Percentiles rank a stretch among this genome's conserved stretches.
phyloP scores from a whole-genome alignment of 2,329 filamentous ascomycete species.

The Botryotinia narcissicola region DNA sequence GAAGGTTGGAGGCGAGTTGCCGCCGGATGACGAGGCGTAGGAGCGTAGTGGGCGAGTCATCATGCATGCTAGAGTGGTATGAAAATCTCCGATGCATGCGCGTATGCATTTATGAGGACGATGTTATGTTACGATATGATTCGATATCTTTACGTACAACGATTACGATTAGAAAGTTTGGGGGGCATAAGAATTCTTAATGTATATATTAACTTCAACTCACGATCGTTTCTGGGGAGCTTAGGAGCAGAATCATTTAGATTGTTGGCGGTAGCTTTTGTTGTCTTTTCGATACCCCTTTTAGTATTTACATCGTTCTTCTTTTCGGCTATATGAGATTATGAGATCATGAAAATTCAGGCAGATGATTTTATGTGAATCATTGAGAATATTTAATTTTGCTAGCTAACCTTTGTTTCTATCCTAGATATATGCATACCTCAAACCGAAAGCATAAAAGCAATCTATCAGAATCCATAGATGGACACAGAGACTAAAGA shows the following conservation, averaged over 20 bases:
- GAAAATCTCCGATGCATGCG: neutral
- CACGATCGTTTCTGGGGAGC: constrained; percentile 9
- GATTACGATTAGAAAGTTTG: neutral
- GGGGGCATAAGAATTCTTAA: neutral
- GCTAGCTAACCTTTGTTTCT: neutral
- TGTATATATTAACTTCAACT: constrained; percentile 6
- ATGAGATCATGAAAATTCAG: neutral
- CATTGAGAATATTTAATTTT: neutral
- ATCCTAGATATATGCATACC: neutral
- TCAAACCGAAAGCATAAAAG: neutral
- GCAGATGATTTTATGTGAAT: neutral
- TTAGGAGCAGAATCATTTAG: constrained; percentile 1
- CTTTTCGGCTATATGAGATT: neutral
- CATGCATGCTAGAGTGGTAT: neutral
- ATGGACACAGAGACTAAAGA: neutral
- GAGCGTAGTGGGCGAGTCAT: neutral
- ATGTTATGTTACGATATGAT: neutral
- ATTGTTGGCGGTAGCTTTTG: constrained; percentile 2
- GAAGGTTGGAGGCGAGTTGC: constrained; percentile 77
- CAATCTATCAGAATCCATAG: neutral
- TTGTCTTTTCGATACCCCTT: constrained; percentile 17
- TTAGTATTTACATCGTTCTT: neutral
- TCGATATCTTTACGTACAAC: neutral
- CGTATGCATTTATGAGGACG: neutral
- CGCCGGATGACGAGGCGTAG: constrained; percentile 54